Evolutionary conservation across 164 flowering plant genomes (phyloP).

Genomic region (Tinospora cordifolia): DNA sequence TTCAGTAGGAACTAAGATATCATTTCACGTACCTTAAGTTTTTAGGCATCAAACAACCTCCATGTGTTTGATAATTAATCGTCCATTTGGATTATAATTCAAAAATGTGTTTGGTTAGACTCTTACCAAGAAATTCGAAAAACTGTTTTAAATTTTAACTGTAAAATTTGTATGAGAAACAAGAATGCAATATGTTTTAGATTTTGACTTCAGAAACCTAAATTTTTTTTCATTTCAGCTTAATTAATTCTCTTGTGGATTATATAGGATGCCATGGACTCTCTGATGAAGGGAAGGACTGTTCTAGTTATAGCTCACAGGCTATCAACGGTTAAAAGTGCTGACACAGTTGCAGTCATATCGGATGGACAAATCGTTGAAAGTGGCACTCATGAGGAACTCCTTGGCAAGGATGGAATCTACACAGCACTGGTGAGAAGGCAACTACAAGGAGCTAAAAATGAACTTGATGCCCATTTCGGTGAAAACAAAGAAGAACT

Average conservation of each 20-base stretch:
- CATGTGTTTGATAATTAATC: neutral
- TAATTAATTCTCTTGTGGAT: slow-evolving; percentile 1
- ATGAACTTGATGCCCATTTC: slow-evolving; percentile 19
- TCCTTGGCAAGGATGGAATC: slow-evolving; percentile 64
- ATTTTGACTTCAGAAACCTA: neutral
- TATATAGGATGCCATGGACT: slow-evolving; percentile 94
- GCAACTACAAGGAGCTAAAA: slow-evolving; percentile 63
- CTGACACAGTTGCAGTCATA: slow-evolving; percentile 79
- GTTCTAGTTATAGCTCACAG: slow-evolving; percentile 96
- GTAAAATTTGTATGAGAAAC: too few relatives aligned
- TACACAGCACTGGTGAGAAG: slow-evolving; percentile 88
- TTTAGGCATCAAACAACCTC: neutral
- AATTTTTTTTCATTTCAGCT: neutral
- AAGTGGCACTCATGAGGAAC: slow-evolving; percentile 82
- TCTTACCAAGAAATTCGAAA: too few relatives aligned
- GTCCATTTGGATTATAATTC: too few relatives aligned
- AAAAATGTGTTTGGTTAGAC: too few relatives aligned
- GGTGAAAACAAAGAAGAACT: neutral
- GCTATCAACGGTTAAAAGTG: slow-evolving; percentile 92
- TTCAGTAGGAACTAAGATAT: neutral
- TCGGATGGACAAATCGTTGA: slow-evolving; percentile 95
- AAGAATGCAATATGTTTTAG: too few relatives aligned
- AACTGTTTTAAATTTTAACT: too few relatives aligned
- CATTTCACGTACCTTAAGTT: neutral
- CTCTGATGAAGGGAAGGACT: slow-evolving; percentile 91